These are phyloP conservation scores for Eucalyptus camaldulensis DNA, from an alignment of 345 rosid species.

Conservation along the genomic window DNA sequence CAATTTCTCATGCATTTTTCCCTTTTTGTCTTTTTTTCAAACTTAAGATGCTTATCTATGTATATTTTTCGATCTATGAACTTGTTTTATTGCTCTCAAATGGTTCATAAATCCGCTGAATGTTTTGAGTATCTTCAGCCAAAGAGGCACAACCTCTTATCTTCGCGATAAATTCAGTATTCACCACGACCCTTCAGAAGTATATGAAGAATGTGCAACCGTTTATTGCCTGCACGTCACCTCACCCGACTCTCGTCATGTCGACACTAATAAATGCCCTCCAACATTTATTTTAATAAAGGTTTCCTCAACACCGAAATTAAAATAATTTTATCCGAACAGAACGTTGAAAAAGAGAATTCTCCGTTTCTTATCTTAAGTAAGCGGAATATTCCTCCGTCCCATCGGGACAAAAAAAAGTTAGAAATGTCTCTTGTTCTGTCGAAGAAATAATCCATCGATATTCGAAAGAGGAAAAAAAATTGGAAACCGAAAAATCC, in stretches of 20 bases:
- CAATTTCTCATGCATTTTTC: neutral
- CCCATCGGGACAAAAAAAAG: neutral
- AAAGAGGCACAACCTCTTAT: neutral
- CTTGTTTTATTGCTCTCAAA: neutral
- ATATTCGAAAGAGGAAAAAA: neutral
- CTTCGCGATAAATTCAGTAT: too few species aligned
- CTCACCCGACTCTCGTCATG: neutral
- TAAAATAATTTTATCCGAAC: neutral
- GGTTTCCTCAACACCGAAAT: neutral
- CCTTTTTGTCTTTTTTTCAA: accelerated
- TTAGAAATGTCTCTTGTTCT: neutral
- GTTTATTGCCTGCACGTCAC: accelerated
- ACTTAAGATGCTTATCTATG: neutral
- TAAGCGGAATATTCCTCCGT: neutral
- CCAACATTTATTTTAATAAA: neutral
- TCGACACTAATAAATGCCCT: neutral
- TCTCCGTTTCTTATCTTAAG: neutral
- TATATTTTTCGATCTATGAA: neutral
- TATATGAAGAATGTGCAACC: neutral
- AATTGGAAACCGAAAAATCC: neutral
- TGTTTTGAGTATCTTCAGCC: neutral
- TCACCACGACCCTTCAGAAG: neutral
- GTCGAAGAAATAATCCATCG: neutral
- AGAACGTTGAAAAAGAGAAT: neutral
- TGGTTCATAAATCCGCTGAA: neutral